phyloP scores from a whole-genome alignment of 495 filamentous ascomycete species.

The Trichoderma erinaceum region DNA sequence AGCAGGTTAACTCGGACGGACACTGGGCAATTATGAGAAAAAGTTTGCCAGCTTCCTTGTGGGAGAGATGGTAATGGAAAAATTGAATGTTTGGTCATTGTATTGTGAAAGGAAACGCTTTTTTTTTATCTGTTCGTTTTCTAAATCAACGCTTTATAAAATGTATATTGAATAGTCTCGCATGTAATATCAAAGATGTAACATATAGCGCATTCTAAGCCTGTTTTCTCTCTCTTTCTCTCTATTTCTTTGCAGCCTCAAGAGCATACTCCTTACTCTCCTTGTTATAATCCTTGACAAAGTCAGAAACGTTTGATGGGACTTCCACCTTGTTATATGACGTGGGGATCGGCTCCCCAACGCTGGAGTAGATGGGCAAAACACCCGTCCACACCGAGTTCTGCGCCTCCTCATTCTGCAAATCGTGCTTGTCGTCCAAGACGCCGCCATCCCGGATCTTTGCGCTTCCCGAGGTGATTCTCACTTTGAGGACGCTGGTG shows the following conservation, averaged over 20 bases:
- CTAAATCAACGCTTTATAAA: background rate
- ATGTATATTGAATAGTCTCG: background rate
- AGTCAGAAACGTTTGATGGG: slow-evolving; percentile 60
- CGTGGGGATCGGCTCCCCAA: slow-evolving; percentile 65
- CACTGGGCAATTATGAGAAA: slow-evolving; percentile 91
- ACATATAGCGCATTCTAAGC: background rate
- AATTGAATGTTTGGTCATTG: background rate
- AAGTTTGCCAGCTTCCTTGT: slow-evolving; percentile 70
- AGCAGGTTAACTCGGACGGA: slow-evolving; percentile 64
- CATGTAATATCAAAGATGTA: background rate
- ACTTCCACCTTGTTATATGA: slow-evolving; percentile 54
- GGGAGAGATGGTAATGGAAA: slow-evolving; percentile 76
- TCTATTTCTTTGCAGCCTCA: slow-evolving; percentile 11
- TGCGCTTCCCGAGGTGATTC: slow-evolving; percentile 63
- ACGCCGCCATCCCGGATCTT: slow-evolving; percentile 69
- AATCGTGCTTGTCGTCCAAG: slow-evolving; percentile 65
- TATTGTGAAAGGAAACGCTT: background rate
- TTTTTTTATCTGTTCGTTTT: background rate
- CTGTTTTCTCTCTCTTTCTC: background rate
- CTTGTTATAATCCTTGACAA: slow-evolving; percentile 39
- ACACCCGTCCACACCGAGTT: slow-evolving; percentile 73
- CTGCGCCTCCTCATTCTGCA: slow-evolving; percentile 52
- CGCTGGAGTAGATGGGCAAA: slow-evolving; percentile 61
- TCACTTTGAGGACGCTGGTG: slow-evolving; percentile 68
- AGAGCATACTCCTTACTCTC: slow-evolving; percentile 25